Conservation (phyloP, 768 basidiomycete genomes). For the Lactarius psammicola region DNA sequence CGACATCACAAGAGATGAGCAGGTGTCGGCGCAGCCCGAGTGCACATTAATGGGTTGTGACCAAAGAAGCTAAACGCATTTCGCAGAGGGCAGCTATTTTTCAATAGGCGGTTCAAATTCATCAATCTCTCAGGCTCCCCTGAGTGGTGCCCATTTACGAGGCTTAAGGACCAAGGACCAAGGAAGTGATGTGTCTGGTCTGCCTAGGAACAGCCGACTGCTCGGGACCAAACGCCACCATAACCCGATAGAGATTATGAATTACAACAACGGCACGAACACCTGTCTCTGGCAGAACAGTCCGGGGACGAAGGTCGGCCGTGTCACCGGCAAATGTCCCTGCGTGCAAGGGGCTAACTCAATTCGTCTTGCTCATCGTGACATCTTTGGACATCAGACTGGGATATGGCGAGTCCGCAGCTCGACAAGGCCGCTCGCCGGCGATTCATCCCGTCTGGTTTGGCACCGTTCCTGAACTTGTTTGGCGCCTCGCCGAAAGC, state of each 20-base stretch:
- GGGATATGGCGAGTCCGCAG: constrained; percentile 23
- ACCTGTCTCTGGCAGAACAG: constrained; percentile 3
- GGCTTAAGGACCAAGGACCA: neutral
- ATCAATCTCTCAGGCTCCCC: constrained; percentile 13
- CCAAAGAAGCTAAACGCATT: constrained; percentile 23
- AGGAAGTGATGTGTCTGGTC: constrained; percentile 3
- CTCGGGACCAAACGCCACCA: constrained; percentile 18
- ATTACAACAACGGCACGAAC: constrained; percentile 23
- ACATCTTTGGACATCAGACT: constrained; percentile 21
- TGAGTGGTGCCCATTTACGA: neutral
- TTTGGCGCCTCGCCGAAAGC: constrained; percentile 28
- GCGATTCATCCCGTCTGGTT: constrained; percentile 23
- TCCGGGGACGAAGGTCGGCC: constrained; percentile 19
- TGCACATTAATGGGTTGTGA: neutral
- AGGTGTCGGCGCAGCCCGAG: constrained; percentile 21
- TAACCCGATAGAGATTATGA: constrained; percentile 19
- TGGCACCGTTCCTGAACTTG: constrained; percentile 26
- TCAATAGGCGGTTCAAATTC: constrained; percentile 18
- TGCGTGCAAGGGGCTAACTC: constrained; percentile 26
- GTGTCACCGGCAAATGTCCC: constrained; percentile 24
- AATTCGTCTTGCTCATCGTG: constrained; percentile 28
- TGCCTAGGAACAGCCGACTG: constrained; percentile 9
- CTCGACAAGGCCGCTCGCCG: constrained; percentile 26
- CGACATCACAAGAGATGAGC: constrained; percentile 16
- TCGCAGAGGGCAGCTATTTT: constrained; percentile 15